Evolutionary conservation across 441 rosid species (phyloP).

Genomic region (Populus hybrid): DNA sequence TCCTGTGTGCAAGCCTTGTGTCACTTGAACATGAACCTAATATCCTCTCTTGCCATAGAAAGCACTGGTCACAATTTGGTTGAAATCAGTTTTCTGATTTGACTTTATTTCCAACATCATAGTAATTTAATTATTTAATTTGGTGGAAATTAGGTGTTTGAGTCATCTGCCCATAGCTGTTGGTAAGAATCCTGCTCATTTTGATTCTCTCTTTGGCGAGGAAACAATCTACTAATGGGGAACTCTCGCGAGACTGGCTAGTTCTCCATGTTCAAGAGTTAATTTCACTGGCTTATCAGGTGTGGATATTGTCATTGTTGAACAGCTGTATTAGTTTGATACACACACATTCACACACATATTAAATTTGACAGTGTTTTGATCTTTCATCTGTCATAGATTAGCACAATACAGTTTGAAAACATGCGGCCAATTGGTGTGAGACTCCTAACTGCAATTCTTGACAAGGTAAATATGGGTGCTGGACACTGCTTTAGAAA

Average conservation of each 20-base stretch:
- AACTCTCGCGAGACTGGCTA: constrained; percentile 70
- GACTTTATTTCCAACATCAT: background rate
- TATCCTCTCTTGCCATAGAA: background rate
- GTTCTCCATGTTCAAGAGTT: constrained; percentile 90
- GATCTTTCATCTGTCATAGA: constrained; percentile 36
- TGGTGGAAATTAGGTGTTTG: constrained; percentile 69
- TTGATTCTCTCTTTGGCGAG: constrained; percentile 88
- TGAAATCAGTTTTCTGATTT: background rate
- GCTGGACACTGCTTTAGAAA: background rate
- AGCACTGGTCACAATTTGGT: background rate
- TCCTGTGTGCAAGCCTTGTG: background rate
- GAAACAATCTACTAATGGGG: constrained; percentile 40
- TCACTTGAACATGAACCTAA: background rate
- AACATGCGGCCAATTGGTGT: constrained; percentile 95
- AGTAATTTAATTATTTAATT: constrained; percentile 6
- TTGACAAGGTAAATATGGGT: constrained; percentile 70
- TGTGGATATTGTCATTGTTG: constrained; percentile 24
- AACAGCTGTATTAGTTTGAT: constrained; percentile 14
- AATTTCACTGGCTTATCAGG: constrained; percentile 98
- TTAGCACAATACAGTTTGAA: constrained; percentile 98
- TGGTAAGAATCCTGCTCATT: constrained; percentile 82
- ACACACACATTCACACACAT: no score
- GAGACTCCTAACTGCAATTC: constrained; percentile 72
- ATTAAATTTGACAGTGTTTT: background rate
- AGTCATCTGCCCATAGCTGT: constrained; percentile 91